A percentile compares a stretch with the other conserved stretches of the same genome.
These are phyloP conservation scores for Flaveria ramosissima DNA, from an alignment of 129 eudicot species.

Conservation along the genomic window DNA sequence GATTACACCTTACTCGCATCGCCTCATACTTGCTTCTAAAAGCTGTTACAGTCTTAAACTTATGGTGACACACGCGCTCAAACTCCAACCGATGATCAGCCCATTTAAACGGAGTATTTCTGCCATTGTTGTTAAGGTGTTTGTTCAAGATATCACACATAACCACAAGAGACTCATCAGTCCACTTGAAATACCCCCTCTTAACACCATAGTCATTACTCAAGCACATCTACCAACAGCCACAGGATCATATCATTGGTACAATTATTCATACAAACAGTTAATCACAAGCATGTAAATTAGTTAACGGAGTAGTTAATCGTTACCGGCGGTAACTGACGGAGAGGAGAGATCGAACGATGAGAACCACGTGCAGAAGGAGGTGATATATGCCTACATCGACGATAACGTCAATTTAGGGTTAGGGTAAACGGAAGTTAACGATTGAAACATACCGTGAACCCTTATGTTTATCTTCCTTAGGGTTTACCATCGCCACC, in stretches of 20 bases:
- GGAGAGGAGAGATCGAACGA: background rate
- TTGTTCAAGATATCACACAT: too few relatives aligned
- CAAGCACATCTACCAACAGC: background rate
- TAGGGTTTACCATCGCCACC: too few relatives aligned
- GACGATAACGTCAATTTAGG: too few relatives aligned
- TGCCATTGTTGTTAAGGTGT: too few relatives aligned
- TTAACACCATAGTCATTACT: background rate
- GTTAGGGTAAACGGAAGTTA: background rate
- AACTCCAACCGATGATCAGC: too few relatives aligned
- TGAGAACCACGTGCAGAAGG: background rate
- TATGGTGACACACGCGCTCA: too few relatives aligned
- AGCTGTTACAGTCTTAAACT: background rate
- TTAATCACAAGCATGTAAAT: background rate
- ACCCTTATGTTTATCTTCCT: background rate
- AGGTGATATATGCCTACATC: background rate
- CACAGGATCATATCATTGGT: too few relatives aligned
- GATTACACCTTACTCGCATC: background rate
- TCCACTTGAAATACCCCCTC: too few relatives aligned
- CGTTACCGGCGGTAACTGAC: slow-evolving; percentile 5
- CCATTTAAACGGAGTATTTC: too few relatives aligned
- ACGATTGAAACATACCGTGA: background rate
- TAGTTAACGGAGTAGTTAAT: background rate
- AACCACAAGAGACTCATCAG: too few relatives aligned
- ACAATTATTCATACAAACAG: background rate
- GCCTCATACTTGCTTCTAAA: slow-evolving; percentile 14